Conservation (phyloP, 2,329 filamentous ascomycete genomes). For the Aspergillus sp. region DNA sequence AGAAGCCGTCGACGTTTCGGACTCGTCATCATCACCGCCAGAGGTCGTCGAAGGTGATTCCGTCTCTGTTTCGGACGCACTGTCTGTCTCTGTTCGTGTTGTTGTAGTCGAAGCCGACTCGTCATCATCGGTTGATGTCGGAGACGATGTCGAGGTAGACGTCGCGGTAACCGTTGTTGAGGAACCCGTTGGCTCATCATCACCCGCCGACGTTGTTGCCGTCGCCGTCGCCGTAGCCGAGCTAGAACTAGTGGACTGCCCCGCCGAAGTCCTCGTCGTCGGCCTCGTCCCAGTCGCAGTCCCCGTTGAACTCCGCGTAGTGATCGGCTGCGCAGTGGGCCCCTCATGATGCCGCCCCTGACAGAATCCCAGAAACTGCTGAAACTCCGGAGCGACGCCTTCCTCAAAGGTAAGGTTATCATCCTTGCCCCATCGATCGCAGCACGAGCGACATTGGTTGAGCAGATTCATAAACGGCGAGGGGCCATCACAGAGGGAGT, state of each 20-base stretch:
- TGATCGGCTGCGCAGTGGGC: not conserved
- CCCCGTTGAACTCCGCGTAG: not conserved
- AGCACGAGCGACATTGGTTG: conserved; percentile 9
- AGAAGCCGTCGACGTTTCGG: not conserved
- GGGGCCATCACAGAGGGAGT: conserved; percentile 14
- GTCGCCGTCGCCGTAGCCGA: no score
- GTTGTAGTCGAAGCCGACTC: not conserved
- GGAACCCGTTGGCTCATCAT: not conserved
- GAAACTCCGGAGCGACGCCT: conserved; percentile 11
- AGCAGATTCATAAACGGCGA: conserved; percentile 21
- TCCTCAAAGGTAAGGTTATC: not conserved
- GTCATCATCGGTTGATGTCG: not conserved
- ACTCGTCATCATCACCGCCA: not conserved
- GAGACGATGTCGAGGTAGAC: not conserved
- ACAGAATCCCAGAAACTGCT: conserved; percentile 19
- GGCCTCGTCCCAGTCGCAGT: not conserved
- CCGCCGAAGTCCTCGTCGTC: not conserved
- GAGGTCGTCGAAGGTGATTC: not conserved
- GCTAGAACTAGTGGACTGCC: no score
- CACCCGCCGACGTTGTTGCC: no score
- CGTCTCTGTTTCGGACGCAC: not conserved
- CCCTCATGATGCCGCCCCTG: not conserved
- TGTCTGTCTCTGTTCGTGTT: not conserved
- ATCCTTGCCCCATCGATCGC: not conserved
- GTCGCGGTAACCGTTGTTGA: not conserved